These are phyloP conservation scores for Coemansia umbellata DNA, from an alignment of 192 early-diverging fungal genomes.

Conservation along the genomic window DNA sequence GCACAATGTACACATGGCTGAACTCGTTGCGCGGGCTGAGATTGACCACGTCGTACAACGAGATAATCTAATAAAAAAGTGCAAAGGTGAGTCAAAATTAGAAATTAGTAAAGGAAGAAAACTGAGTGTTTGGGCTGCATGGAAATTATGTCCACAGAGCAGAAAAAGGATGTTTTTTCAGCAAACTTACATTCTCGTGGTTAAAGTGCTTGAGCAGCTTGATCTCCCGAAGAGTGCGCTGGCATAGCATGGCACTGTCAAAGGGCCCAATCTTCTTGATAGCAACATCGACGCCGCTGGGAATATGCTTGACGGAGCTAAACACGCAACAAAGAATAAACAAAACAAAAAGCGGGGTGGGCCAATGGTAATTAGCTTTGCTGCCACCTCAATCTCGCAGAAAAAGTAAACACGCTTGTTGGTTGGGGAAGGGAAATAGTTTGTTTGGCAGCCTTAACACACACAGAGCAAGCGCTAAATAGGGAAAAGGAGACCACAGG, in stretches of 20 bases:
- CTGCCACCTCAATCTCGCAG: neutral
- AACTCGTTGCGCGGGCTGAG: slow-evolving; percentile 48
- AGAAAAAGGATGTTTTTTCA: neutral
- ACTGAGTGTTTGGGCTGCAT: neutral
- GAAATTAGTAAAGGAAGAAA: neutral
- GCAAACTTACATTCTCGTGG: slow-evolving; percentile 68
- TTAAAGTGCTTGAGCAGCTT: slow-evolving; percentile 82
- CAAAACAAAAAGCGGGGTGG: neutral
- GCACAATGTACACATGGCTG: slow-evolving; percentile 54
- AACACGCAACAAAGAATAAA: too few relatives aligned
- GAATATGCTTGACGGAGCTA: slow-evolving; percentile 79
- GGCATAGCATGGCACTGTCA: slow-evolving; percentile 80
- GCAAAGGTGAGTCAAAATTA: neutral
- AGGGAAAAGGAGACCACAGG: neutral
- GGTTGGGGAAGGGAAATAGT: neutral
- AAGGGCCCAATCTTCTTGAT: slow-evolving; percentile 89
- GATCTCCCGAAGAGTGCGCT: slow-evolving; percentile 77
- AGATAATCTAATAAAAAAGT: slow-evolving; percentile 35
- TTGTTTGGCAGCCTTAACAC: too few relatives aligned
- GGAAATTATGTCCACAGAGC: neutral
- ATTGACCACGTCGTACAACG: slow-evolving; percentile 48
- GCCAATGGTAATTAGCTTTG: too few relatives aligned
- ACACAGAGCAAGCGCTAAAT: neutral
- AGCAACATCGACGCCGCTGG: slow-evolving; percentile 80
- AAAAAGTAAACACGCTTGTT: neutral